Evolutionary conservation across 495 filamentous ascomycete species (phyloP), one percentile per base, ranked within the genome.

Genomic region (Hyaloscypha bicolor): DNA sequence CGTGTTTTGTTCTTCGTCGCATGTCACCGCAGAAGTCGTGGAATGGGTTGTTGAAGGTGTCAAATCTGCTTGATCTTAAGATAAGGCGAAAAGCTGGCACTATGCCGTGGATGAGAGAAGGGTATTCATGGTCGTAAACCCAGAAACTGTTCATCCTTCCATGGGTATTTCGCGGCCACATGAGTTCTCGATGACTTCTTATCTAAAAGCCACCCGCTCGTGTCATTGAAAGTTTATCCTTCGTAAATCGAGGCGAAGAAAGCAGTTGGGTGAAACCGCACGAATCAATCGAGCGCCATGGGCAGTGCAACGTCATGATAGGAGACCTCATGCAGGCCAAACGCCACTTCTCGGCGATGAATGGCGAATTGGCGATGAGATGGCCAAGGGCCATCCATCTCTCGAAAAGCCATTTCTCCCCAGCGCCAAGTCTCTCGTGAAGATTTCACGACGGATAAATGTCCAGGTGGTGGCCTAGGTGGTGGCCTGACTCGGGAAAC

Each of bases 291-390:
- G 42, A 11, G 42, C 9, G 16, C 42, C 9, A 19, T 37, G 35
- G 3, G 42, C 42, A 48, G 42, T 48, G 42, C 16, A 48, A 48
- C 16, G 42, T 48, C 42, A 48, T 48, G 9, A 19, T 48, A 48
- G 42, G 42, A 14, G 42, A 48, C 4, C 8, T 48, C 35, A 48
- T 48, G 42, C 42, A 48, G 11, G 42, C 16, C 16, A 6, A 48
- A 19, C 42, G 42, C 42, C 42, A 48, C 42, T 1, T 14, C 16
- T 48, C 16, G 42, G 42, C 42, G 16, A 12, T 12, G 16, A 1
- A 48, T 48, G 42, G 42, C 42, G 42, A 48, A 48, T 48, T 48
- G 42, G 35, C 16, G 42, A 48, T 48, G 42, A 48, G 42, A 48
- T 19, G 16, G 42, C 3, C 42, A 48, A 48, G 42, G 42, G 42